Conservation (phyloP, 371 early-diverging fungal species). For the Massospora cicadina region DNA sequence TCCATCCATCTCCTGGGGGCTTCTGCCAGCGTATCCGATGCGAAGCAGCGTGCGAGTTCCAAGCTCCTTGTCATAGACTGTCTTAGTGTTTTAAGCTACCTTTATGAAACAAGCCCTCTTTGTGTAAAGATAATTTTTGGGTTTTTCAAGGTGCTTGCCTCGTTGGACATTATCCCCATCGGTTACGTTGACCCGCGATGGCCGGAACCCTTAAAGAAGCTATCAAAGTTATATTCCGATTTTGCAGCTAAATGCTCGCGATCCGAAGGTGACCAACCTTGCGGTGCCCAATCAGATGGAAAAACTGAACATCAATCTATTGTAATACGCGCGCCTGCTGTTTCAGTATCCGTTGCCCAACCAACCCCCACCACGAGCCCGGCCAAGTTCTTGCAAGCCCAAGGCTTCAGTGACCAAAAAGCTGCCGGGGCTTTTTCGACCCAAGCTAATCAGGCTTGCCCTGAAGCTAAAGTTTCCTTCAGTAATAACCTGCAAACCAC, state of each 20-base stretch:
- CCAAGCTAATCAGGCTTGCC: neutral
- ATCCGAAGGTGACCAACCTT: neutral
- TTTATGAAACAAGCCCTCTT: neutral
- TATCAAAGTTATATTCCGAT: neutral
- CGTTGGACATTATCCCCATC: neutral
- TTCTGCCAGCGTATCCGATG: neutral
- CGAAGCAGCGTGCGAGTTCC: neutral
- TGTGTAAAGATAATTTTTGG: neutral
- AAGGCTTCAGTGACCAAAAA: neutral
- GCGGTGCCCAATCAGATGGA: neutral
- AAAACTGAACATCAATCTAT: neutral
- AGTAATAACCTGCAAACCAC: neutral
- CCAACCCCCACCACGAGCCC: neutral
- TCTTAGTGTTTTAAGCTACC: neutral
- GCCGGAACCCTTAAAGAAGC: conserved; percentile 4
- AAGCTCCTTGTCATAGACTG: neutral
- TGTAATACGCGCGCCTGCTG: neutral
- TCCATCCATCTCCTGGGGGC: conserved; percentile 5
- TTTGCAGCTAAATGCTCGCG: neutral
- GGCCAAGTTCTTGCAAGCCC: conserved; percentile 4
- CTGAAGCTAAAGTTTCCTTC: neutral
- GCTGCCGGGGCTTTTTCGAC: neutral
- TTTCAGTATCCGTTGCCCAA: neutral
- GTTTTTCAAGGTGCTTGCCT: neutral
- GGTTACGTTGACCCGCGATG: neutral